Evolutionary conservation across 306 rosid genomes (phyloP).

Genomic region (Cucurbita argyrosperma): DNA sequence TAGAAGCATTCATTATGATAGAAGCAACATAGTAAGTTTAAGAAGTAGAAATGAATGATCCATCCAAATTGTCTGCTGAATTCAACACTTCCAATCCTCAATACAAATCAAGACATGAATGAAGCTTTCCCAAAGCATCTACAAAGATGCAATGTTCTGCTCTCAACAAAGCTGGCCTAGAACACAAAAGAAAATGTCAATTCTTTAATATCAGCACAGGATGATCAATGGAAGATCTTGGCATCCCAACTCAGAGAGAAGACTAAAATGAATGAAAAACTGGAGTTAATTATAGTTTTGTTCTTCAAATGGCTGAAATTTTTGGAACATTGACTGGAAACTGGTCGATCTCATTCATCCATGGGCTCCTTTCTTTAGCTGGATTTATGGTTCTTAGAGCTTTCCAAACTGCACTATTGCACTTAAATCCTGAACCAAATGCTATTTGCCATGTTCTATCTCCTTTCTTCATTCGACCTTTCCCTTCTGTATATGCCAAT

Average conservation of each 20-base stretch:
- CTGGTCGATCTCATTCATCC: conserved; percentile 61
- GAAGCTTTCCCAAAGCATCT: background rate
- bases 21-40: background rate
- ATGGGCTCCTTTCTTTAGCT: conserved; percentile 60
- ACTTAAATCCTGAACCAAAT: conserved; percentile 84
- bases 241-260: background rate
- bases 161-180: conserved; percentile 11
- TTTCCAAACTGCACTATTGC: conserved; percentile 91
- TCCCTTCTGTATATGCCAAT: conserved; percentile 75
- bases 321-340: conserved; percentile 74
- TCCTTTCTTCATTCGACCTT: conserved; percentile 78
- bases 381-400: conserved; percentile 63
- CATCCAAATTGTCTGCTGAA: background rate
- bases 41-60: background rate
- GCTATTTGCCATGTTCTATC: conserved; percentile 94
- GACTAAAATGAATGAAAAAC: background rate
- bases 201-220: background rate
- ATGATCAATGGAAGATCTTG: background rate
- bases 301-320: conserved; percentile 37
- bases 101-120: conserved; percentile 6
- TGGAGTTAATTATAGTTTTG: background rate
- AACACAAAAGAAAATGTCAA: conserved; percentile 7
- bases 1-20: background rate
- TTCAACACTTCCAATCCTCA: background rate
- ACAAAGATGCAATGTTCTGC: conserved; percentile 1